phyloP scores from a whole-genome alignment of 345 rosid species.

The Raphanus sativus region DNA sequence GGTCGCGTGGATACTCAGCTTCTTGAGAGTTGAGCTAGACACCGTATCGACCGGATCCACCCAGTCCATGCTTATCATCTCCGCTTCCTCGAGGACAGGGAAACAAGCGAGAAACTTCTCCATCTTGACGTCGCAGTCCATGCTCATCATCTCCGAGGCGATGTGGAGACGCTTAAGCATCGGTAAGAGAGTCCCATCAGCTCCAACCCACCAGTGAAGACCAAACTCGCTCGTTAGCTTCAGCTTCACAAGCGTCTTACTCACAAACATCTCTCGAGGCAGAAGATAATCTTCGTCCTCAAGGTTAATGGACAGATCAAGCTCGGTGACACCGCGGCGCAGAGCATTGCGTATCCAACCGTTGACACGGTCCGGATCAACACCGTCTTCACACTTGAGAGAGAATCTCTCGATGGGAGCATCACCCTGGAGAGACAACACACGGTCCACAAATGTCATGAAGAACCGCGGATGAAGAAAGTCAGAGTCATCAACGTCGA shows the following conservation, averaged over 20 bases:
- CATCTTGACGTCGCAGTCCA: not conserved
- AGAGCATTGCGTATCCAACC: not conserved
- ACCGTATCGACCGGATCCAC: not conserved
- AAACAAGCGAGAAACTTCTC: conserved; percentile 10
- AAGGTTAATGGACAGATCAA: conserved; percentile 9
- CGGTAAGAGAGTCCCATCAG: not conserved
- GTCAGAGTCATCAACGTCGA: conserved; percentile 15
- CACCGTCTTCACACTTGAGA: conserved; percentile 9
- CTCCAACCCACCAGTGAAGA: conserved; percentile 7
- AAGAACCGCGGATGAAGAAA: conserved; percentile 12
- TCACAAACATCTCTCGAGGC: conserved; percentile 18
- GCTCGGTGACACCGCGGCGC: conserved; percentile 6
- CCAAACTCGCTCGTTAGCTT: not conserved
- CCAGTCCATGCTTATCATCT: not conserved
- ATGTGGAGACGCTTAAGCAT: conserved; percentile 6
- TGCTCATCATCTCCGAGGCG: not conserved
- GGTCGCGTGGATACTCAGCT: not conserved
- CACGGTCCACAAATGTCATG: conserved; percentile 13
- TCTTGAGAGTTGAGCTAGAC: not conserved
- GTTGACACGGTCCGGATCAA: not conserved
- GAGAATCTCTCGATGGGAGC: conserved; percentile 10
- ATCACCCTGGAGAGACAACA: conserved; percentile 7
- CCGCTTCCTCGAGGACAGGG: conserved; percentile 12
- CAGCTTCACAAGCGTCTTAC: conserved; percentile 2
- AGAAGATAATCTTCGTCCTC: not conserved